Base-by-base conservation (phyloP, 208 protist species). In the Wallacemonas rigidus region DNA sequence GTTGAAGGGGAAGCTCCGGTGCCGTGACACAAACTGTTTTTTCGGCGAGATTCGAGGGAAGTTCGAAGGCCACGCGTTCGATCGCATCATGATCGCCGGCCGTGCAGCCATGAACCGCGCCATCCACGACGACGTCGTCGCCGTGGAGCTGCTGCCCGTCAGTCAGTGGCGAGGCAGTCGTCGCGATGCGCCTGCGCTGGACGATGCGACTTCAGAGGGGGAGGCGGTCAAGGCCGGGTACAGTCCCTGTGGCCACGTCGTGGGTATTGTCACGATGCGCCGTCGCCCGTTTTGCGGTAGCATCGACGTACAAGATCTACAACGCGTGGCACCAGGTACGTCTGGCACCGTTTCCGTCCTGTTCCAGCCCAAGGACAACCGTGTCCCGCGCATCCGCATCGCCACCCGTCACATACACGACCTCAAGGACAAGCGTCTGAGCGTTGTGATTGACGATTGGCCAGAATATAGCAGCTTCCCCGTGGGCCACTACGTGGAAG, bases 371-470 rank as follows among this genome's bases (percentile, higher is more conserved):
- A 95, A 97, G 72, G 88, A 95, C 61, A 89, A 86, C 62, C 85
- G 88, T 26, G 92, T 97, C 67, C 95, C 95, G 12, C 86, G 86
- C 48, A 95, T 98, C 55, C 90, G 92, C 72, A 92, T 98, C 72
- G 74, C 79, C 26, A 95, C 93, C 14, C 75, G 74, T 12, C 90
- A 97, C 69, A 61, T 88, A 17, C 72, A 88, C 43, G 82, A 93
- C 63, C 72, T 98, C 50, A 81, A 88, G 41, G 90, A 95, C 69
- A 98, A 98, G 74, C 79, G 98, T 36, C 76, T 99, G 7, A 85
- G 96, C 43, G 95, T 99, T n/a, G 88, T 93, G 35, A 95, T 99
- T n/a, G 97, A 98, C 72, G 82, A 91, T 61, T 99, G 98, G 98
- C 77, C 90, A 2, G 54, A 80, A 26, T 90, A 87, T 75, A 93